Percentiles rank a stretch among this genome's conserved stretches.
Conservation (phyloP, 352 stramenopile species). For the Globisporangium abappressorium region DNA sequence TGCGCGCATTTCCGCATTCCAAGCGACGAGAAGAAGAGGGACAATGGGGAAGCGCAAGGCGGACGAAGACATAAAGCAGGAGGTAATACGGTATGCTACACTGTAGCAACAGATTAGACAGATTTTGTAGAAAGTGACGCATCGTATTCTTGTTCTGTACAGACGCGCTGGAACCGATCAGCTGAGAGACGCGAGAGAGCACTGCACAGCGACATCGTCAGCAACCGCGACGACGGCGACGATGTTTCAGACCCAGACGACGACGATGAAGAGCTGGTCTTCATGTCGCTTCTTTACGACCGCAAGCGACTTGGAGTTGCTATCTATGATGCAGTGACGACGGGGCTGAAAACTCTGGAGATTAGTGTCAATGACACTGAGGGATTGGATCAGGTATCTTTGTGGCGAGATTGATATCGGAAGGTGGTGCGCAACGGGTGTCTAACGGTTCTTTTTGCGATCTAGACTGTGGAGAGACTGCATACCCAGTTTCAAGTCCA, state of each 20-base stretch:
- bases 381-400: slow-evolving; percentile 48
- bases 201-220: background rate
- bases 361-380: slow-evolving; percentile 33
- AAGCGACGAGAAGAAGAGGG: background rate
- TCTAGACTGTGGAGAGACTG: slow-evolving; percentile 53
- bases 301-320: slow-evolving; percentile 61
- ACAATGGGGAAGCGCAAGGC: slow-evolving; percentile 19
- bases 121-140: background rate
- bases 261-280: slow-evolving; percentile 55
- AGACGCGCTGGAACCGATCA: background rate
- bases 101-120: slow-evolving; percentile 16
- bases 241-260: slow-evolving; percentile 17
- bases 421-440: background rate
- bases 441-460: background rate
- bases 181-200: background rate
- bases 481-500: slow-evolving; percentile 74
- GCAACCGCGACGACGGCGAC: background rate
- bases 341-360: slow-evolving; percentile 66
- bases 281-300: slow-evolving; percentile 72
- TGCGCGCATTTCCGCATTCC: slow-evolving; percentile 15
- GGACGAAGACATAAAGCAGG: background rate
- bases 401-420: background rate
- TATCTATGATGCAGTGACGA: slow-evolving; percentile 68
- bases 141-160: background rate
- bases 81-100: background rate